Percentiles rank a stretch among this genome's conserved stretches.
Evolutionary conservation across 1,284 basidiomycete genomes (phyloP).

Genomic region (Taiwanofungus camphoratus): DNA sequence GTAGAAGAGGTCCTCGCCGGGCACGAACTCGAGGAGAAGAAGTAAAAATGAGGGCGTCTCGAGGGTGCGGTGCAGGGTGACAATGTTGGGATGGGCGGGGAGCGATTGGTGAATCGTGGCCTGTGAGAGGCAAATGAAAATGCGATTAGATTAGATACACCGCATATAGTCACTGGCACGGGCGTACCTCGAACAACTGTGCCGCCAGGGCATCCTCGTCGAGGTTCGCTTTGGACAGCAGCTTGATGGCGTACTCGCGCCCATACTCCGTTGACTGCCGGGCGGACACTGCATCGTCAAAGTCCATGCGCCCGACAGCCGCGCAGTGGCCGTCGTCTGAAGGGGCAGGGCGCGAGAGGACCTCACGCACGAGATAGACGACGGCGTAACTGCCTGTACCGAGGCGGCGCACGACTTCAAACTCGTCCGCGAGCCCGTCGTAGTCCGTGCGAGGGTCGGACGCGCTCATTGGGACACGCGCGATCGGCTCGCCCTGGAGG

Average conservation of each 20-base stretch:
- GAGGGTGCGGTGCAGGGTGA: slow-evolving; percentile 87
- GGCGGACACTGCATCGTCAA: slow-evolving; percentile 41
- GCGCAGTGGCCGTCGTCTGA: slow-evolving; percentile 56
- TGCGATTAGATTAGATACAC: background rate
- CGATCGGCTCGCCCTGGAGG: slow-evolving; percentile 60
- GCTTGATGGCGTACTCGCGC: slow-evolving; percentile 92
- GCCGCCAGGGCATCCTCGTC: slow-evolving; percentile 80
- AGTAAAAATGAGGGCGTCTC: slow-evolving; percentile 80
- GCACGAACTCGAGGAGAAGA: slow-evolving; percentile 87
- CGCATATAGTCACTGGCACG: slow-evolving; percentile 7
- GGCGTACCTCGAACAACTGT: slow-evolving; percentile 80
- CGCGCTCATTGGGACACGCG: slow-evolving; percentile 40
- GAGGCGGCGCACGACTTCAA: slow-evolving; percentile 80
- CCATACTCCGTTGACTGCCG: slow-evolving; percentile 54
- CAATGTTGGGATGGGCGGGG: slow-evolving; percentile 89
- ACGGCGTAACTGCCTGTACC: slow-evolving; percentile 90
- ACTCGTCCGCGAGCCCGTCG: slow-evolving; percentile 54
- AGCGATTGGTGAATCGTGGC: slow-evolving; percentile 95
- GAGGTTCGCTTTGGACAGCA: slow-evolving; percentile 89
- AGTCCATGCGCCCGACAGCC: slow-evolving; percentile 49
- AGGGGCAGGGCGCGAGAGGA: slow-evolving; percentile 53
- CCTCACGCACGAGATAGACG: slow-evolving; percentile 89
- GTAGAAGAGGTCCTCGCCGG: slow-evolving; percentile 94
- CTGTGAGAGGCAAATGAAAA: slow-evolving; percentile 29
- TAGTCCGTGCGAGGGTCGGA: slow-evolving; percentile 28